Evolutionary conservation across 1,284 basidiomycete species (phyloP).

Genomic region (Wallemia hederae): DNA sequence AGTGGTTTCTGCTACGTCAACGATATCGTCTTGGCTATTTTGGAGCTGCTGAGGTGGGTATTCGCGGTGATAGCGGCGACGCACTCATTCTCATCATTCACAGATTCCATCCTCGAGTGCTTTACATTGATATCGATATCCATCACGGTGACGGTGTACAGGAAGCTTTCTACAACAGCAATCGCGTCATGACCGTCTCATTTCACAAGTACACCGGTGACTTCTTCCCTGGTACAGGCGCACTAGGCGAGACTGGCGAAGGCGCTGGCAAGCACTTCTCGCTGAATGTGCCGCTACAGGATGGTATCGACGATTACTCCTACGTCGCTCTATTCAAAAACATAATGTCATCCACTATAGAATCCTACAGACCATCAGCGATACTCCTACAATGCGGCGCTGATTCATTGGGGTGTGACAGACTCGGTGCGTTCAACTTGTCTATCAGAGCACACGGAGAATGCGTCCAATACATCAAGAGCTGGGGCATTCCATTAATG

Average conservation of each 20-base stretch:
- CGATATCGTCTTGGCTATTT: conserved; percentile 71
- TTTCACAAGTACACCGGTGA: conserved; percentile 98
- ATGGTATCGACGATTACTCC: conserved; percentile 91
- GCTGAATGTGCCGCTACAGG: conserved; percentile 78
- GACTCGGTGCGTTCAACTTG: conserved; percentile 87
- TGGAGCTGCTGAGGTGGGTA: conserved; percentile 58
- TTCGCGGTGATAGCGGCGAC: not conserved
- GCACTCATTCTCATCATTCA: not conserved
- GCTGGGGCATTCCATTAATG: conserved; percentile 63
- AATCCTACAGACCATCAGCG: conserved; percentile 56
- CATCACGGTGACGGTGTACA: conserved; percentile 93
- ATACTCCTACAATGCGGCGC: conserved; percentile 96
- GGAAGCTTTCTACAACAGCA: conserved; percentile 89
- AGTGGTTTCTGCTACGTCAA: conserved; percentile 93
- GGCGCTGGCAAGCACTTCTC: conserved; percentile 75
- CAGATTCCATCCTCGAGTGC: conserved; percentile 62
- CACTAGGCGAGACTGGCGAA: conserved; percentile 63
- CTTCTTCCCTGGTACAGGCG: conserved; percentile 90
- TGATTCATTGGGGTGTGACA: conserved; percentile 77
- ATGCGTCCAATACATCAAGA: conserved; percentile 84
- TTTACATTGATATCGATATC: conserved; percentile 92
- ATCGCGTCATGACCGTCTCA: conserved; percentile 90
- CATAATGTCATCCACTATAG: conserved; percentile 78
- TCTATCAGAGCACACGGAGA: conserved; percentile 98
- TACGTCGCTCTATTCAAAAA: conserved; percentile 87